Percentiles rank a stretch among this genome's conserved stretches.
Conservation (phyloP, 2,329 filamentous ascomycete genomes). For the Hypoxylon rubiginosum region DNA sequence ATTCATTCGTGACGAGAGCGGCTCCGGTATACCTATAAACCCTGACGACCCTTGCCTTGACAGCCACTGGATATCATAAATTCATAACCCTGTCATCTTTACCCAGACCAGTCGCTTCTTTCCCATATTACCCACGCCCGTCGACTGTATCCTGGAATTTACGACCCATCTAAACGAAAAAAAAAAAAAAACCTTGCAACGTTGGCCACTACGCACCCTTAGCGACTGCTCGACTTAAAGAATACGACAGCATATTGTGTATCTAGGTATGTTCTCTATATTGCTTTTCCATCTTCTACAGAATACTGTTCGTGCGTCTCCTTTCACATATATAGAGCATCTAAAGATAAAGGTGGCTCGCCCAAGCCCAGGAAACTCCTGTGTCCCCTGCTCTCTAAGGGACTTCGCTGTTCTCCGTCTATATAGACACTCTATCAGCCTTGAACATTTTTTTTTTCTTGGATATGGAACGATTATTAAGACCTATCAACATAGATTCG, state of each 20-base stretch:
- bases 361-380: conserved; percentile 1
- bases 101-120: conserved; percentile 26
- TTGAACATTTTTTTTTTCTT: not conserved
- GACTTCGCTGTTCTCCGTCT: not conserved
- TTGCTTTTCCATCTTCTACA: conserved; percentile 10
- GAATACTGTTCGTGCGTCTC: conserved; percentile 37
- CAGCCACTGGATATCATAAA: conserved; percentile 33
- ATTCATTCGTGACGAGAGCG: conserved; percentile 32
- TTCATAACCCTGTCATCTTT: conserved; percentile 40
- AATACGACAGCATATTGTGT: conserved; percentile 11
- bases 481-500: conserved; percentile 20
- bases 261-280: not conserved
- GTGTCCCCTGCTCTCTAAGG: conserved; percentile 5
- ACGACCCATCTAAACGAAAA: conserved; percentile 12
- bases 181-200: conserved; percentile 2
- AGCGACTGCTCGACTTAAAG: conserved; percentile 12
- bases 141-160: conserved; percentile 15
- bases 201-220: conserved; percentile 15
- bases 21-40: conserved; percentile 32
- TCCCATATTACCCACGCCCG: conserved; percentile 14
- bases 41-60: conserved; percentile 36
- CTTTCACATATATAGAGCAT: conserved; percentile 18
- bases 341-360: not conserved
- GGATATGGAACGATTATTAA: conserved; percentile 26
- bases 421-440: not conserved